Conservation (phyloP, 1,284 basidiomycete species). For the Trametes versicolor region DNA sequence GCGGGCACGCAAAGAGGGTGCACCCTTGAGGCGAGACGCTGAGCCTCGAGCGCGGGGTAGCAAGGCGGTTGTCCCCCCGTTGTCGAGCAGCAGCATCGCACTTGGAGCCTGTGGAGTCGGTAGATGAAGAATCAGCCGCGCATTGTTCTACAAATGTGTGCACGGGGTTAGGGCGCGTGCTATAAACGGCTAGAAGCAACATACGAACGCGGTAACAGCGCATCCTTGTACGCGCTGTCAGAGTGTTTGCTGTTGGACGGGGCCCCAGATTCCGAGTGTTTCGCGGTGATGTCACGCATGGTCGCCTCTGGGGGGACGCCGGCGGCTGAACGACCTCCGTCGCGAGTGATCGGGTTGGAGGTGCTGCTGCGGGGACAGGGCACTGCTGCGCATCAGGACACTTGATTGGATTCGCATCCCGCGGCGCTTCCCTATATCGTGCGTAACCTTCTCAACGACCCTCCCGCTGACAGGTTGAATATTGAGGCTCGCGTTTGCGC, state of each 20-base stretch:
- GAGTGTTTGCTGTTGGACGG: background rate
- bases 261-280: background rate
- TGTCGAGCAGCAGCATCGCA: constrained; percentile 31
- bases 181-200: constrained; percentile 8
- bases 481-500: background rate
- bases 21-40: constrained; percentile 8
- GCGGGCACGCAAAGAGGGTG: constrained; percentile 3
- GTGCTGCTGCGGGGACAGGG: constrained; percentile 4
- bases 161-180: constrained; percentile 4
- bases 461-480: background rate
- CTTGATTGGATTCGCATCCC: constrained; percentile 5
- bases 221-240: background rate
- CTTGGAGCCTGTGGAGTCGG: constrained; percentile 33
- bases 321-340: background rate
- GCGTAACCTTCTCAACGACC: background rate
- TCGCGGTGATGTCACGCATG: background rate
- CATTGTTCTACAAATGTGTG: constrained; percentile 16
- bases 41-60: background rate
- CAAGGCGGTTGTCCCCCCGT: constrained; percentile 24
- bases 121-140: constrained; percentile 20
- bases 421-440: background rate
- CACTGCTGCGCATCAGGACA: constrained; percentile 13
- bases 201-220: constrained; percentile 1
- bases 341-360: background rate
- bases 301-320: background rate